Conservation (phyloP, 2,329 filamentous ascomycete genomes). For the Dothistroma septosporum region DNA sequence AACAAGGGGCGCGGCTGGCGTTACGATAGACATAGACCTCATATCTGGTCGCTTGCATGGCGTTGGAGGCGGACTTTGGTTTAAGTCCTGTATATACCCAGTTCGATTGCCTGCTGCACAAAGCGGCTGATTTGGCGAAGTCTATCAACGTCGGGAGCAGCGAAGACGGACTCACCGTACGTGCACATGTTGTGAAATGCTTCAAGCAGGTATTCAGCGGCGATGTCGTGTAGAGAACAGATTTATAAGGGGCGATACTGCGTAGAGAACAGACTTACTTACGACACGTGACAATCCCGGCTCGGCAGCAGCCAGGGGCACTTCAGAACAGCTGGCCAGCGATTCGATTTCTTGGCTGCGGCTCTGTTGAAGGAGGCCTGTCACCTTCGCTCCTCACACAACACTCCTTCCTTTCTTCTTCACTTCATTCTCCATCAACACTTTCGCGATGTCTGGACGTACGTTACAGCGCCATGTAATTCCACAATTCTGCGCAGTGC, state of each 20-base stretch:
- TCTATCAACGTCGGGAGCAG: no score
- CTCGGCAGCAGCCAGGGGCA: not conserved
- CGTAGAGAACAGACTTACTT: no score
- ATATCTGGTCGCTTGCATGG: constrained; percentile 2
- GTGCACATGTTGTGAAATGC: no score
- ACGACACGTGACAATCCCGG: not conserved
- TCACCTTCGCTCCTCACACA: not conserved
- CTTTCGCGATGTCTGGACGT: constrained; percentile 4
- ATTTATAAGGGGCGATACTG: not conserved
- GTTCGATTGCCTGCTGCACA: not conserved
- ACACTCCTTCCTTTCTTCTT: constrained; percentile 12
- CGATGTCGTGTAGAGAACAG: not conserved
- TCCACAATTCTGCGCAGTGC: not conserved
- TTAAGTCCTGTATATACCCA: not conserved
- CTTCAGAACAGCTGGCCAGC: not conserved
- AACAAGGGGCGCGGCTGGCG: not conserved
- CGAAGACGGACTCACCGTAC: no score
- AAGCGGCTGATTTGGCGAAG: not conserved
- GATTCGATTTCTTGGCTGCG: not conserved
- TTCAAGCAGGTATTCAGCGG: no score
- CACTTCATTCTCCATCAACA: not conserved
- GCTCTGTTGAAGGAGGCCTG: not conserved
- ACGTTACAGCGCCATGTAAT: not conserved
- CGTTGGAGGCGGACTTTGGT: constrained; percentile 1
- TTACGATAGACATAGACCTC: not conserved